Evolutionary conservation across 2,329 filamentous ascomycete genomes (phyloP), one percentile per base, ranked within the genome.

Genomic region (Cyclaneusma minus): DNA sequence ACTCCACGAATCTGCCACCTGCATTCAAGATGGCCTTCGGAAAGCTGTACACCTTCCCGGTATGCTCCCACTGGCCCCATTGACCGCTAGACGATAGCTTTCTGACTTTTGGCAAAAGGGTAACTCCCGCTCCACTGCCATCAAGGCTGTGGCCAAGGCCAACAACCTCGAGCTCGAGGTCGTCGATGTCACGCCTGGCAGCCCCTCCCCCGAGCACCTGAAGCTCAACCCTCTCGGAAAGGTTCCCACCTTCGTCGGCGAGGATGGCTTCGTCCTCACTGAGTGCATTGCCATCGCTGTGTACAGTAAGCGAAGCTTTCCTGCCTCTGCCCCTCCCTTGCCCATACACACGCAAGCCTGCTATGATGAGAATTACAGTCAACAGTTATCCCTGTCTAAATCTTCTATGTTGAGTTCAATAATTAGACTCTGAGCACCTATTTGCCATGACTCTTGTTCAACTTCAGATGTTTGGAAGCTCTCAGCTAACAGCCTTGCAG

Each of bases 371-470:
- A 39, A 64, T 64, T 62, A 63, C 66, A 64, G 60, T 69, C 66
- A 75, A 64, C 78, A 89, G 83, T 92, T 92, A 92, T 92, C 83
- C 87, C 87, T 94, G 82, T 80, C 87, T 89, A 81, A 94, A 91
- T 45, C 56, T 61, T 60, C 53, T 58, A 55, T 94, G 85, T 92
- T 84, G 85, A 93, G 69, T 71, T 64, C 33, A 41, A 41, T 46
- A 48, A 47, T 68, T 83, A 87, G 72, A 80, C 77, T 82, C 76
- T 83, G 76, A 84, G 58, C 53, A 53, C 45, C 34, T 36, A 33
- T 37, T 32, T 23, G 30, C 18, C 7, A 20, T 7, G 18, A 7
- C 18, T 7, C 11, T 11, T 20, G 18, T 20, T 20, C 16, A 30
- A 13, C 31, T 30, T 22, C 29, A 29, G 21, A 13, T 24, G 24